phyloP scores from a whole-genome alignment of 805 yeast species.

The Candida cerambycidarum region DNA sequence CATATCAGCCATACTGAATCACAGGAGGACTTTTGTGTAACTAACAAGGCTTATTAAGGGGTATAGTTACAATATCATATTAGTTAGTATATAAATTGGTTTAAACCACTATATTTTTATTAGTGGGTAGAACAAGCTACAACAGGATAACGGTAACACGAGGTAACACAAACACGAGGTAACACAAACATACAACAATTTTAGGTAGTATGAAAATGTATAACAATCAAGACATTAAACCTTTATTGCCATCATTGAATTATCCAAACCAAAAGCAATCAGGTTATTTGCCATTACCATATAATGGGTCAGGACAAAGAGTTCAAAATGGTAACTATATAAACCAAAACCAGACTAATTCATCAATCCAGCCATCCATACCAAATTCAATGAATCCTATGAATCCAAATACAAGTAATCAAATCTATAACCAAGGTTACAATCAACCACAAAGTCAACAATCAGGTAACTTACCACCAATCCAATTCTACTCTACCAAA shows the following conservation, averaged over 20 bases:
- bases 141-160: too few relatives aligned
- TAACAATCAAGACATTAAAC: slow-evolving; percentile 15
- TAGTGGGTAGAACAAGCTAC: too few relatives aligned
- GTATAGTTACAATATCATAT: too few relatives aligned
- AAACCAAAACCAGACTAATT: neutral
- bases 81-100: too few relatives aligned
- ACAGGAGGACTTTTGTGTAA: too few relatives aligned
- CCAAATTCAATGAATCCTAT: neutral
- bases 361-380: neutral
- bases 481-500: slow-evolving; percentile 12
- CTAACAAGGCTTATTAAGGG: too few relatives aligned
- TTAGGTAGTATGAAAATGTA: slow-evolving; percentile 7
- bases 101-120: too few relatives aligned
- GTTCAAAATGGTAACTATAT: neutral
- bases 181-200: too few relatives aligned
- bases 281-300: slow-evolving; percentile 6
- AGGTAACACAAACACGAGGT: too few relatives aligned
- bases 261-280: slow-evolving; percentile 4
- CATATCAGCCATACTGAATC: too few relatives aligned
- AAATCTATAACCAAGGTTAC: neutral
- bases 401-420: neutral
- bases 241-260: slow-evolving; percentile 14
- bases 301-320: neutral
- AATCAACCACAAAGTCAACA: neutral
- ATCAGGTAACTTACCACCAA: slow-evolving; percentile 11